Evolutionary conservation across 202 grass and related monocot genomes (phyloP).

Genomic region (Setaria viridis): DNA sequence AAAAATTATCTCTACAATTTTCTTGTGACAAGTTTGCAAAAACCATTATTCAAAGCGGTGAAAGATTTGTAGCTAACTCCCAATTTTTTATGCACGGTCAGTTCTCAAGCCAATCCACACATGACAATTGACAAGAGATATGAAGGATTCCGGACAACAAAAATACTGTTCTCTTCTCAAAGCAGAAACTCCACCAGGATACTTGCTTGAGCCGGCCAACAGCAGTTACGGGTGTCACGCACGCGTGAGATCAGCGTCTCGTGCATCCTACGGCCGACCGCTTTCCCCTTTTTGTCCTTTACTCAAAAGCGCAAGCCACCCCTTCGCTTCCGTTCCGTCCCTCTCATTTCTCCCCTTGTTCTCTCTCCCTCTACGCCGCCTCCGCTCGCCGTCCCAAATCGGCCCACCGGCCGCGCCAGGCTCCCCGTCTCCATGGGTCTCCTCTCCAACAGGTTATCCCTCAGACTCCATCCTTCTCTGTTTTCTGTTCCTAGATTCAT

Average conservation of each 20-base stretch:
- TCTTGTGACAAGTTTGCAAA: too few relatives aligned
- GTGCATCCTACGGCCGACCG: slow-evolving; percentile 35
- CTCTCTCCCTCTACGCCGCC: not conserved
- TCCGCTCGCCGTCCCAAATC: not conserved
- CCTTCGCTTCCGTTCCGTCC: not conserved
- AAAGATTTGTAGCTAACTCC: not conserved
- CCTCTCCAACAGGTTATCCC: slow-evolving; percentile 67
- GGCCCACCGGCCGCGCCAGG: not conserved
- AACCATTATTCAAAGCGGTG: not conserved
- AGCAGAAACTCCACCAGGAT: not conserved
- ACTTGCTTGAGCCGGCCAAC: not conserved
- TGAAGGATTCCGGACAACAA: too few relatives aligned
- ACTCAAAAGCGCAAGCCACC: not conserved
- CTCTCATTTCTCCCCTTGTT: not conserved
- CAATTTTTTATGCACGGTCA: not conserved
- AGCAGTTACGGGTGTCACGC: slow-evolving; percentile 3
- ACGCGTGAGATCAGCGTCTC: slow-evolving; percentile 15
- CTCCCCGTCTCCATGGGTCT: slow-evolving; percentile 61
- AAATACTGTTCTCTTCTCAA: not conserved
- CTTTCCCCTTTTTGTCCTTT: not conserved
- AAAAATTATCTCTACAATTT: not conserved
- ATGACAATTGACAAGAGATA: too few relatives aligned
- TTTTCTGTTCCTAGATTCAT: not conserved
- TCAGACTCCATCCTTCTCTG: not conserved
- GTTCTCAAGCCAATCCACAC: not conserved